These are phyloP conservation scores for Puccinellia tenuiflora DNA, from an alignment of 176 grass and related monocot species.

Conservation along the genomic window DNA sequence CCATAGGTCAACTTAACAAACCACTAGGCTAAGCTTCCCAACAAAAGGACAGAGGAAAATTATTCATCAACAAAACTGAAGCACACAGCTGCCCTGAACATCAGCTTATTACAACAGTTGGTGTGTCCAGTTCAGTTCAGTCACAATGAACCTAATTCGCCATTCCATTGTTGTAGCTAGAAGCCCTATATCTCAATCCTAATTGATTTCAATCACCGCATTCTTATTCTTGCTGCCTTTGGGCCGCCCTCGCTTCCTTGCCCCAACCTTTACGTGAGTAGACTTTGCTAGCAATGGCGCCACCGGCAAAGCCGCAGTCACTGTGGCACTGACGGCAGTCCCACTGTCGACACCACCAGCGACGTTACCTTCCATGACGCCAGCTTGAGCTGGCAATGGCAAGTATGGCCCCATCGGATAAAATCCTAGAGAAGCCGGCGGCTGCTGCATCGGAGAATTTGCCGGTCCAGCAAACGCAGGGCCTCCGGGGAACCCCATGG, in stretches of 20 bases:
- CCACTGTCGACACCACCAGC: background rate
- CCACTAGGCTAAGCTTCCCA: background rate
- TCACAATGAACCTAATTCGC: background rate
- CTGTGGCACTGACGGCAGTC: background rate
- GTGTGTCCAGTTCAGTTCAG: background rate
- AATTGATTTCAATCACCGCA: constrained; percentile 25
- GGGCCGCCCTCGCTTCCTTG: constrained; percentile 10
- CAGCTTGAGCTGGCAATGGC: background rate
- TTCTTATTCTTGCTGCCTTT: constrained; percentile 26
- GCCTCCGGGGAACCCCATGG: constrained; percentile 51
- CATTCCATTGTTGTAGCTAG: background rate
- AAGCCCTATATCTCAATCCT: background rate
- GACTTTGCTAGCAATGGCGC: background rate
- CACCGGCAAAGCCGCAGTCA: background rate
- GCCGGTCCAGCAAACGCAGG: constrained; percentile 29
- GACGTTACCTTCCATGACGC: background rate
- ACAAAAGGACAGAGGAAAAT: too few species aligned
- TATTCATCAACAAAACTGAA: background rate
- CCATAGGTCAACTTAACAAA: background rate
- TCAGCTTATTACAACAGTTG: background rate
- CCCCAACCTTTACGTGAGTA: background rate
- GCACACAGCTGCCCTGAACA: background rate
- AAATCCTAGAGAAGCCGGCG: background rate
- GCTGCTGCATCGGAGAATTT: background rate
- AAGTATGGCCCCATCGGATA: constrained; percentile 16